Evolutionary conservation across 768 basidiomycete species (phyloP).

Genomic region (Leccinum subtestaceum): DNA sequence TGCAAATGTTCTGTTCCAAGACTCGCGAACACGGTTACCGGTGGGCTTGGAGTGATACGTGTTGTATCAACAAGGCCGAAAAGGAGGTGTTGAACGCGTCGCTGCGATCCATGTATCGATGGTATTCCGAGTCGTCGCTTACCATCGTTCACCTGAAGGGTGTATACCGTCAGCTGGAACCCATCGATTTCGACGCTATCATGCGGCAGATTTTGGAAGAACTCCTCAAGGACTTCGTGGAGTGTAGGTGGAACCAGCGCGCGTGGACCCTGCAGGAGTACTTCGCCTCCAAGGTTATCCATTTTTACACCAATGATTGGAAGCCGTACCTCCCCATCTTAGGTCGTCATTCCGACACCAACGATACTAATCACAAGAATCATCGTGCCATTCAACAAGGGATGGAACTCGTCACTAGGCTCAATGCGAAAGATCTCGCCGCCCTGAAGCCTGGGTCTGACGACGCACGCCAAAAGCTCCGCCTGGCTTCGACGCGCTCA

Average conservation of each 20-base stretch:
- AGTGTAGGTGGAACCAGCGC: constrained; percentile 22
- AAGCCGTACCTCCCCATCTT: constrained; percentile 16
- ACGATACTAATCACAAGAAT: constrained; percentile 16
- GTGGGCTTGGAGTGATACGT: constrained; percentile 21
- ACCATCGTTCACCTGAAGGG: constrained; percentile 23
- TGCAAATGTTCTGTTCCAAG: constrained; percentile 17
- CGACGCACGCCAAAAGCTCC: constrained; percentile 16
- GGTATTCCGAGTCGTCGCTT: constrained; percentile 26
- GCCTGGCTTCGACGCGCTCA: constrained; percentile 18
- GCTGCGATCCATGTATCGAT: constrained; percentile 27
- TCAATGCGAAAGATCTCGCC: constrained; percentile 11
- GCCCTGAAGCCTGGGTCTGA: constrained; percentile 15
- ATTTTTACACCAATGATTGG: constrained; percentile 25
- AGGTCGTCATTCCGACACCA: neutral
- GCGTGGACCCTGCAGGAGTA: constrained; percentile 26
- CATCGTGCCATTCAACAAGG: constrained; percentile 19
- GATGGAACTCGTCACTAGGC: constrained; percentile 14
- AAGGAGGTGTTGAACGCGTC: constrained; percentile 19
- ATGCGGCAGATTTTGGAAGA: too few relatives aligned
- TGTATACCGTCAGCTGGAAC: neutral
- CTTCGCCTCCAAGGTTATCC: constrained; percentile 23
- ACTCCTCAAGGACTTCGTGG: too few relatives aligned
- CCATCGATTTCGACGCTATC: too few relatives aligned
- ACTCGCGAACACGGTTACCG: constrained; percentile 15
- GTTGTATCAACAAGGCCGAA: too few relatives aligned